These are phyloP conservation scores for Rhodotorula diobovata DNA, from an alignment of 768 basidiomycete genomes.

Conservation along the genomic window DNA sequence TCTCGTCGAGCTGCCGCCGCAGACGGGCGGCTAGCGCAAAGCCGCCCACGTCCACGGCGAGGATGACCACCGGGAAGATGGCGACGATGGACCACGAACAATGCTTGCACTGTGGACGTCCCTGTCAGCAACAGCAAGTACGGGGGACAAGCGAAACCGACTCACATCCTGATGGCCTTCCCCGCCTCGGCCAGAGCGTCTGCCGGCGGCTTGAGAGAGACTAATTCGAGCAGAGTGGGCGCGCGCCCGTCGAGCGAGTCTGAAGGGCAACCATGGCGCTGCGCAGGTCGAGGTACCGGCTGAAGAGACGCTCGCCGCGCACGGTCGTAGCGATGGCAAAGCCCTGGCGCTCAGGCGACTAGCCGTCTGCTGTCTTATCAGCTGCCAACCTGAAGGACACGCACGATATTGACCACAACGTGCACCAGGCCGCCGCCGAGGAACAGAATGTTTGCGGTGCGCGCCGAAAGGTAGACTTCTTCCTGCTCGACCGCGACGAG, in stretches of 20 bases:
- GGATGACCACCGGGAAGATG: background rate
- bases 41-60: background rate
- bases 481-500: background rate
- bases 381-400: background rate
- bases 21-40: background rate
- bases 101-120: background rate
- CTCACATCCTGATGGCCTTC: background rate
- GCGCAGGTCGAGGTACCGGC: background rate
- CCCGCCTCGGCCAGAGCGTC: background rate
- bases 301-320: background rate
- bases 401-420: background rate
- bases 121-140: too few species aligned
- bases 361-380: rapidly evolving
- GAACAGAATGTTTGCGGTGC: background rate
- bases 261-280: background rate
- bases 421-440: background rate
- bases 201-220: background rate
- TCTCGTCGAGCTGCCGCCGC: background rate
- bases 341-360: background rate
- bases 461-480: background rate
- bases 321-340: background rate
- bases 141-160: background rate
- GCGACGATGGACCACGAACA: background rate
- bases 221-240: background rate
- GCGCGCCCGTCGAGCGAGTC: background rate